Conservation (phyloP, 148 eudicot species). For the Arbutus unedo region DNA sequence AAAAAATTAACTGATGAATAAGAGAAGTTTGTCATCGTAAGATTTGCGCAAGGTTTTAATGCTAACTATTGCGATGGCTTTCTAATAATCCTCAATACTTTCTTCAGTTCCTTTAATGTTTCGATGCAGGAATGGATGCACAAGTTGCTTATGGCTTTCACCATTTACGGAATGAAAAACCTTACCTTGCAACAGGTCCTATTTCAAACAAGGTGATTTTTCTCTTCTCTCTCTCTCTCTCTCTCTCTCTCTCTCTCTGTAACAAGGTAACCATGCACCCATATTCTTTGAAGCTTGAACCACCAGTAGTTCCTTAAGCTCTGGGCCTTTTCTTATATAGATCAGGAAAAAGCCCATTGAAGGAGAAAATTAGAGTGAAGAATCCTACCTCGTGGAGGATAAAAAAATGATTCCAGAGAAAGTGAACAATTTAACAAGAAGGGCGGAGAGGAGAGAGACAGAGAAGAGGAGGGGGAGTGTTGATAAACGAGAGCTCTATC, state of each 20-base stretch:
- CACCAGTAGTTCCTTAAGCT: neutral
- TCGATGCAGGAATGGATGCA: slow-evolving; percentile 83
- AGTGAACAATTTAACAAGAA: neutral
- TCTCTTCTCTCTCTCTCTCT: neutral
- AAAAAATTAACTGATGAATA: neutral
- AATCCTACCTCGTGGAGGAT: no score
- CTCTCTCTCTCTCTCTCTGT: neutral
- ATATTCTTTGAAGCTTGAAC: neutral
- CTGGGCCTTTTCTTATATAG: neutral
- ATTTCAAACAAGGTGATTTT: slow-evolving; percentile 67
- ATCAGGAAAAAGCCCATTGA: neutral
- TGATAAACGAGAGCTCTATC: neutral
- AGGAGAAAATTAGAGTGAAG: no score
- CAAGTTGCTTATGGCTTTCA: slow-evolving; percentile 94
- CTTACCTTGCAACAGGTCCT: slow-evolving; percentile 90
- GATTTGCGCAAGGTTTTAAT: neutral
- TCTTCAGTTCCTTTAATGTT: slow-evolving; percentile 4
- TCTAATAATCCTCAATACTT: neutral
- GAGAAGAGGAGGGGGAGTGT: neutral
- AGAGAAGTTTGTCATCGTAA: neutral
- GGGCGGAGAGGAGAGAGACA: neutral
- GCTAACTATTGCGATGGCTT: neutral
- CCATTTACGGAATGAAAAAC: slow-evolving; percentile 78
- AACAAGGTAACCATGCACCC: neutral
- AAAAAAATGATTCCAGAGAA: neutral